Evolutionary conservation across 2,329 filamentous ascomycete genomes (phyloP).

Genomic region (Ilyonectria sp.): DNA sequence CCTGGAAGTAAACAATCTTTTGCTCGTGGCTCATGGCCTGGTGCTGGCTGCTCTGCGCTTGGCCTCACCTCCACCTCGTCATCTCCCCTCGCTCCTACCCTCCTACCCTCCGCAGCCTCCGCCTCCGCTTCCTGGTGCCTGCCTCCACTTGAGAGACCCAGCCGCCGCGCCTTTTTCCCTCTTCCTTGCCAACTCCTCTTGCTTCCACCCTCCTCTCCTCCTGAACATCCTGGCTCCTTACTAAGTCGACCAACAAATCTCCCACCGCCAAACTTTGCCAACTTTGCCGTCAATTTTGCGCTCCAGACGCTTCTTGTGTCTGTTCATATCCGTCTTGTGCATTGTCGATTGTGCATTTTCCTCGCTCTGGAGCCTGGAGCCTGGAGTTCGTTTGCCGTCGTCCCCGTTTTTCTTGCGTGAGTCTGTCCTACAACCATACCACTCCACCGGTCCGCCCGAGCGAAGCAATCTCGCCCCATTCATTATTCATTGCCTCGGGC

Average conservation of each 20-base stretch:
- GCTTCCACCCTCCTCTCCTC: constrained; percentile 30
- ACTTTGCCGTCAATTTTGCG: constrained; percentile 30
- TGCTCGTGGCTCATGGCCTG: background rate
- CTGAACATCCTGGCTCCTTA: constrained; percentile 41
- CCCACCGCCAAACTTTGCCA: constrained; percentile 4
- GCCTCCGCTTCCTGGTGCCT: constrained; percentile 10
- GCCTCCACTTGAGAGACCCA: constrained; percentile 31
- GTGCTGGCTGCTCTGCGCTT: constrained; percentile 2
- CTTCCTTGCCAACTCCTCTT: constrained; percentile 29
- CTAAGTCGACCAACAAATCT: constrained; percentile 29
- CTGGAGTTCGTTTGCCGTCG: constrained; percentile 48
- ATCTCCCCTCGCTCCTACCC: constrained; percentile 8
- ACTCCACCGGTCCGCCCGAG: constrained; percentile 24
- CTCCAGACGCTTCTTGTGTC: constrained; percentile 31
- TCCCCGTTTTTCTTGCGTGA: constrained; percentile 45
- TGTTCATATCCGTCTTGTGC: constrained; percentile 35
- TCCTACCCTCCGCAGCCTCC: constrained; percentile 5
- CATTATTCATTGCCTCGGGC: constrained; percentile 22
- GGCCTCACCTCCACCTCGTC: background rate
- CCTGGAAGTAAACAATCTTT: constrained; percentile 45
- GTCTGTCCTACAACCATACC: constrained; percentile 40
- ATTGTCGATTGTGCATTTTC: constrained; percentile 37
- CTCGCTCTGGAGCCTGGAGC: constrained; percentile 39
- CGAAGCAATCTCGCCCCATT: constrained; percentile 28
- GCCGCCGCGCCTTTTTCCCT: constrained; percentile 33